phyloP scores from a whole-genome alignment of 2,329 filamentous ascomycete genomes.

The Graphilbum fragrans region DNA sequence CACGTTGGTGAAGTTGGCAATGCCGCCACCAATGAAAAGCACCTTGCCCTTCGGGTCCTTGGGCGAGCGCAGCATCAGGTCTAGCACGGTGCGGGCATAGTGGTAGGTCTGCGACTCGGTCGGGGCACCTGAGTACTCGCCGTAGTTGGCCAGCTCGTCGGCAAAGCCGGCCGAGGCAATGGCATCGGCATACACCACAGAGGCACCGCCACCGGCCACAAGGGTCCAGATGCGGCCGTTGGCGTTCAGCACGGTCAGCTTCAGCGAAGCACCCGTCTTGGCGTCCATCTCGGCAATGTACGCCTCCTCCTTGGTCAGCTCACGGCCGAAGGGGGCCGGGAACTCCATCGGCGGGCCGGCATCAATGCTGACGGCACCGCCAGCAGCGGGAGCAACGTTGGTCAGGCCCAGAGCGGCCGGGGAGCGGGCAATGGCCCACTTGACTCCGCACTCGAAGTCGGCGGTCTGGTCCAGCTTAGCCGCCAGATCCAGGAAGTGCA shows the following conservation, averaged over 20 bases:
- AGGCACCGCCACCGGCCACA: constrained; percentile 97
- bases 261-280: constrained; percentile 97
- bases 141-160: constrained; percentile 96
- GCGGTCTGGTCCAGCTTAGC: constrained; percentile 98
- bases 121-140: constrained; percentile 97
- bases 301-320: constrained; percentile 96
- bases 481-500: constrained; percentile 96
- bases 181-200: constrained; percentile 96
- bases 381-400: constrained; percentile 46
- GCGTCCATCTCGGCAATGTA: constrained; percentile 98
- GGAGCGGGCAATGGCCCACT: constrained; percentile 94
- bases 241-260: constrained; percentile 90
- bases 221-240: constrained; percentile 94
- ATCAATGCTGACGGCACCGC: constrained; percentile 79
- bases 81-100: constrained; percentile 93
- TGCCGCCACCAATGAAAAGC: constrained; percentile 98
- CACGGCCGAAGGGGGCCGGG: constrained; percentile 96
- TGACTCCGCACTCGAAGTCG: constrained; percentile 97
- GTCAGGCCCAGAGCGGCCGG: constrained; percentile 79
- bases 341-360: constrained; percentile 98
- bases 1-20: constrained; percentile 99
- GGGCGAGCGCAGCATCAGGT: constrained; percentile 92
- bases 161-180: constrained; percentile 95
- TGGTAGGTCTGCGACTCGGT: constrained; percentile 99
- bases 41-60: constrained; percentile 85